Evolutionary conservation across 2,329 filamentous ascomycete species (phyloP), one percentile per base, ranked within the genome.

Genomic region (Zasmidium angulare): DNA sequence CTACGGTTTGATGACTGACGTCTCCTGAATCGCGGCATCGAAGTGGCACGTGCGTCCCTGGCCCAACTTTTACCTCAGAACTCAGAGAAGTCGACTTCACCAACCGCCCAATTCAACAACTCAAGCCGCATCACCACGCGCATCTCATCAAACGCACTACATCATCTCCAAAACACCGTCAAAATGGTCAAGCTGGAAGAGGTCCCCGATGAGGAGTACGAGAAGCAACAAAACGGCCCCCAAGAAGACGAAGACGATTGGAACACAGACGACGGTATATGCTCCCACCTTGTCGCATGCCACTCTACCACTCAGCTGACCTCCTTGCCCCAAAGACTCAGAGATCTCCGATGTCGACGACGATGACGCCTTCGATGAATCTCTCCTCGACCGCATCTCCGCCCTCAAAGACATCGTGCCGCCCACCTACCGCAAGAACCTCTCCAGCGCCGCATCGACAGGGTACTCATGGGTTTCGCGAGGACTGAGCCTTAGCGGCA

Each of bases 131-230:
- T 31, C 19, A n/a, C 10, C 20, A 29, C 40, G 12, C 31, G 43
- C 20, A 22, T 31, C 26, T 21, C 43, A 55, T 14, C 21, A 12
- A 19, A 31, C 53, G n/a, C 3, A 21, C 12, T 23, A 36, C n/a
- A 48, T 48, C 2, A 12, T 26, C 2, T 17, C 11, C 21, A 51
- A 40, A n/a, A 43, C 46, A 46, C 48, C 57, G 56, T 59, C 79
- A 87, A 77, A 71, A 97, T 98, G 93, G 93, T 98, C 78, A 91
- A 93, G 79, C 90, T 98, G 75, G 90, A 91, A 75, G 93, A 98
- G 83, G 93, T 98, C 74, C 89, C 96, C 75, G 93, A 98, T 76
- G 93, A 97, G 84, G 90, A 96, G 79, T 96, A 97, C 82, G 83
- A 89, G 79, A 81, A 85, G 76, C 80, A 84, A 69, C 87, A 89